Evolutionary conservation across 2,329 filamentous ascomycete genomes (phyloP).

Genomic region (Didymella arachidicola): DNA sequence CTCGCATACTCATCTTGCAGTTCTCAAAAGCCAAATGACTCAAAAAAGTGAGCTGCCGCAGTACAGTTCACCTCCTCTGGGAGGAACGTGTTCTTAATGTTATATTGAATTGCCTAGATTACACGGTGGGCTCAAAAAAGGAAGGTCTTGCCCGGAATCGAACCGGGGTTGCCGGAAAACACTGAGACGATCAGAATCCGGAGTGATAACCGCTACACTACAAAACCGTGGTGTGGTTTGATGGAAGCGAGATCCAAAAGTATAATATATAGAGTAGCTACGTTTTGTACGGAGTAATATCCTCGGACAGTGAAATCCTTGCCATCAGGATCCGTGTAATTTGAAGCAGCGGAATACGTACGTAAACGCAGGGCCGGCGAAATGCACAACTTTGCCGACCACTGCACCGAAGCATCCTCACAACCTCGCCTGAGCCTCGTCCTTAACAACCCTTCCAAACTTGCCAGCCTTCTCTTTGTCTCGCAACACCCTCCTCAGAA

Average conservation of each 20-base stretch:
- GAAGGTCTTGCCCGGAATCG: slow-evolving; percentile 26
- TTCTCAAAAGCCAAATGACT: too few species aligned
- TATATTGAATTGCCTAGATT: not conserved
- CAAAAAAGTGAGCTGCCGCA: too few species aligned
- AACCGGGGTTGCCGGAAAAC: slow-evolving; percentile 25
- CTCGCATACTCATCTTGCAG: too few species aligned
- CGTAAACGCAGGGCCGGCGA: too few species aligned
- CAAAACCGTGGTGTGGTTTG: slow-evolving; percentile 11
- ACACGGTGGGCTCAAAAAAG: too few species aligned
- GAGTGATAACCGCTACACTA: slow-evolving; percentile 27
- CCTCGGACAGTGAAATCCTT: too few species aligned
- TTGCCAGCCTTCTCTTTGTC: slow-evolving; percentile 47
- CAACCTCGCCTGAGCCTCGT: slow-evolving; percentile 50
- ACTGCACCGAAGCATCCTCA: slow-evolving; percentile 27
- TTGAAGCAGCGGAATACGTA: too few species aligned
- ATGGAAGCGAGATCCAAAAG: not conserved
- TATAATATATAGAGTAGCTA: not conserved
- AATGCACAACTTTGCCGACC: not conserved
- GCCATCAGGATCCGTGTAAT: too few species aligned
- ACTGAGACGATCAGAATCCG: slow-evolving; percentile 25
- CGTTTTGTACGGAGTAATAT: too few species aligned
- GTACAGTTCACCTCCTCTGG: too few species aligned
- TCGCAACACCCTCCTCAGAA: slow-evolving; percentile 56
- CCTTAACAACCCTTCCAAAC: slow-evolving; percentile 34
- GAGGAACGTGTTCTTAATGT: too few species aligned